phyloP scores from a whole-genome alignment of 371 early-diverging fungal genomes.

The Syncephalastrum monosporum region DNA sequence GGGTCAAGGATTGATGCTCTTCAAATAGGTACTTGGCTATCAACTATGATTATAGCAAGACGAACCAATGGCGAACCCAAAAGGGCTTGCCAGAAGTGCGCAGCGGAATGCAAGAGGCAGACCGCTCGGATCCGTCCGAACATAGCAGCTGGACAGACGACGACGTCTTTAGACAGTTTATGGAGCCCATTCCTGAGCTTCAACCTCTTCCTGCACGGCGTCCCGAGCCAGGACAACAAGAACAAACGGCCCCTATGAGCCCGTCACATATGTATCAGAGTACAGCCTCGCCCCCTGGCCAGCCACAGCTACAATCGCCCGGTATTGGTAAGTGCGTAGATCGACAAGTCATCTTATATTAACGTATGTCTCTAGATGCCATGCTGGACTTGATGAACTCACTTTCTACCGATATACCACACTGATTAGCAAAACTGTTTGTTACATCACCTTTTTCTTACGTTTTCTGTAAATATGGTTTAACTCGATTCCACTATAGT shows the following conservation, averaged over 20 bases:
- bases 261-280: conserved; percentile 25
- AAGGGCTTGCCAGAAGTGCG: conserved; percentile 38
- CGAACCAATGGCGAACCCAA: conserved; percentile 38
- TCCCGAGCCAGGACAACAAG: neutral
- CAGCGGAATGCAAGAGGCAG: conserved; percentile 4
- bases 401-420: conserved; percentile 16
- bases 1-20: no score
- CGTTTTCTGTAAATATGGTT: no score
- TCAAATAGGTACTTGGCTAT: conserved; percentile 37
- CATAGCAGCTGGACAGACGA: conserved; percentile 12
- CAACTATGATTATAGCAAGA: conserved; percentile 32
- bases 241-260: conserved; percentile 2
- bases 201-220: conserved; percentile 10
- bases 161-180: conserved; percentile 7
- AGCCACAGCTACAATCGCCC: conserved; percentile 25
- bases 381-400: conserved; percentile 38
- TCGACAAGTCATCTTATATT: neutral
- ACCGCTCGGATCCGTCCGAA: neutral
- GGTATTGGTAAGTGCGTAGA: conserved; percentile 22
- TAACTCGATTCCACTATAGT: no score
- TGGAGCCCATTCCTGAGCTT: conserved; percentile 13
- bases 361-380: conserved; percentile 20
- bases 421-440: no score
- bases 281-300: conserved; percentile 21
- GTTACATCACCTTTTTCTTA: no score